Base-by-base conservation (phyloP, 805 yeast species). In the Candida sithepensis region DNA sequence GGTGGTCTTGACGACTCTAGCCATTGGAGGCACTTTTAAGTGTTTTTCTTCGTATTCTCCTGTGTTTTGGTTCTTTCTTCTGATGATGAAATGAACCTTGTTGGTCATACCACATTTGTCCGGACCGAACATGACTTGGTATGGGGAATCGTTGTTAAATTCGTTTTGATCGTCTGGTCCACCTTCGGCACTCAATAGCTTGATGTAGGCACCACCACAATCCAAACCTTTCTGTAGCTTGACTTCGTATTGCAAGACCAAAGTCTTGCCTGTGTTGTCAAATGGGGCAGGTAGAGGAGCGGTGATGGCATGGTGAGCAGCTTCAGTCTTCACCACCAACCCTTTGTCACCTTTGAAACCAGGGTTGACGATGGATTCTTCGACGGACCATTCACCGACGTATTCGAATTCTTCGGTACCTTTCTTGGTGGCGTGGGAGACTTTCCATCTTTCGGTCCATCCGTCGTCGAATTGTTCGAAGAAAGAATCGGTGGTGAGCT, bases 91-190 rank as follows among this genome's bases (percentile, higher is more conserved):
- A 60, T 87, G 96, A 30, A 91, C 83, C 66, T 82, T 85, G 69
- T 89, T 87, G 40, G 84, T 77, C 45, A 81, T 62, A 2, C 96
- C 96, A 69, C 97, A 91, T 64, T 78, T 81, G 67, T 91, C 97
- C 39, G 97, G 97, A 19, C 97, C 97, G 70, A 91, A 91, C 92
- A 91, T 85, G 53, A 91, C 69, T 65, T 85, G 89, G 68, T 85
- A 88, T 2, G 90, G 87, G 3, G 95, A 76, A 23, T 74, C 81
- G 50, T 79, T 77, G 54, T 71, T 73, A 71, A 89, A 85, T 50
- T 78, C 77, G 13, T 42, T 47, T 18, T 46, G 26, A 2, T 45
- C 57, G 36, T 66, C 71, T 14, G 65, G 60, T 3, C 65, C 57
- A 7, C 72, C 76, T 10, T 67, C 66, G 2, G 65, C 64, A 40